Base-by-base conservation (phyloP, 1,284 basidiomycete genomes). In the Termitomyces sp. region DNA sequence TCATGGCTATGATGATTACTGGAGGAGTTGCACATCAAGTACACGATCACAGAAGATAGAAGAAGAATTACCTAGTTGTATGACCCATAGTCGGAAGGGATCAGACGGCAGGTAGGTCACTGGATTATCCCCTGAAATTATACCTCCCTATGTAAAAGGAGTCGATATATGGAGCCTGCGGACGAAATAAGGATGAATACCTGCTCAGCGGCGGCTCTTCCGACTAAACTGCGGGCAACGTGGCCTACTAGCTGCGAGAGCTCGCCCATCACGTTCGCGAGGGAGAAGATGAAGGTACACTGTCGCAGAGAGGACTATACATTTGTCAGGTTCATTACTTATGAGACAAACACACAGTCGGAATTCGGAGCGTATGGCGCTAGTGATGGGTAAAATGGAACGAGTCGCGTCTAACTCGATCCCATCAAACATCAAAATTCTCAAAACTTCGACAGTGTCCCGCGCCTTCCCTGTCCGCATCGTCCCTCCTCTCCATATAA, bases 11-110 rank as follows among this genome's bases (percentile, higher is more conserved):
- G 72, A 93, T 92, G 58, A 92, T 78, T 37, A 80, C 81, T 78
- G 57, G 50, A 19, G 66, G 7, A 42, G 6, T 10, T 41, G 45
- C 44, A 38, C 28, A 46, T 45, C 21, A 49, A n/a, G 40, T 18
- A 7, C 9, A 68, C 75, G n/a, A n/a, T 24, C n/a, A 21, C 13
- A 7, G 11, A 10, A 16, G 5, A 26, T 26, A 11, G 3, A 6
- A 24, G 5, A 35, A 14, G 5, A 24, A 21, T 58, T 54, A 84
- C 82, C 67, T 33, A 88, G 71, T 72, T 92, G 88, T 56, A 94
- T 89, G 60, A 93, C 84, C 86, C 91, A 93, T 68, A 93, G 75
- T 50, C 79, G 79, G 60, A 93, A 76, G 14, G 91, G 91, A 70
- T 93, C 80, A 7, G 60, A 62, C 0, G 72, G 39, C 58, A 83